phyloP scores from a whole-genome alignment of 108 stramenopile genomes.

The Cyclostephanos tholiformis region DNA sequence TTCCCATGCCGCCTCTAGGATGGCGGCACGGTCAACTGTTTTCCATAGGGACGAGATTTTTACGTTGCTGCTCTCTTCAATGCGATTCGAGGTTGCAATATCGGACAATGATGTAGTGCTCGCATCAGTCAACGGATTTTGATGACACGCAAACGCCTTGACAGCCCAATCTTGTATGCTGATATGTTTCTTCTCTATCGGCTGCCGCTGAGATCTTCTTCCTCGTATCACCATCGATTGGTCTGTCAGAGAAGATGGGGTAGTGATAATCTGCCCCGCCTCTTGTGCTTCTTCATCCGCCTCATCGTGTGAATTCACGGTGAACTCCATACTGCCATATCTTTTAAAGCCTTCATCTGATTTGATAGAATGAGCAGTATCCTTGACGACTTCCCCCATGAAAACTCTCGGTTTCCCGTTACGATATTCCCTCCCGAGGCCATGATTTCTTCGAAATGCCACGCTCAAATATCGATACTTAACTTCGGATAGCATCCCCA shows the following conservation, averaged over 20 bases:
- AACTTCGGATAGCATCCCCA: conserved; percentile 60
- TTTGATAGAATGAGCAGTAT: not conserved
- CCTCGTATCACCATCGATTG: not conserved
- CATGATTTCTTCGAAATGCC: conserved; percentile 65
- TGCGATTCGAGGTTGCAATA: not conserved
- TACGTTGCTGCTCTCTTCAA: not conserved
- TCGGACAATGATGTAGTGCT: not conserved
- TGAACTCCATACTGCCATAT: conserved; percentile 24
- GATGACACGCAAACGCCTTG: conserved; percentile 24
- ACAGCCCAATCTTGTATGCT: conserved; percentile 40
- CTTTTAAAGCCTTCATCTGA: conserved; percentile 25
- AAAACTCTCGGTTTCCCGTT: conserved; percentile 22
- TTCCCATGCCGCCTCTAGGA: conserved; percentile 40
- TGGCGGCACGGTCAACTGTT: conserved; percentile 26
- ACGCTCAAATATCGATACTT: conserved; percentile 64
- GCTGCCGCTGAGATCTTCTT: conserved; percentile 3
- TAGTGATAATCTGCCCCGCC: not conserved
- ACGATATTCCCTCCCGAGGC: conserved; percentile 52
- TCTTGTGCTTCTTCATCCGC: conserved; percentile 10
- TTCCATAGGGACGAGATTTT: conserved; percentile 30
- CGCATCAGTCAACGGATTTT: not conserved
- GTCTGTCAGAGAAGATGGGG: not conserved
- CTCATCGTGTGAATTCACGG: conserved; percentile 18
- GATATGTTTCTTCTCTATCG: conserved; percentile 9
- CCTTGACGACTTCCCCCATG: conserved; percentile 36